A percentile compares a stretch with the other conserved stretches of the same genome.
Conservation (phyloP, 2,329 filamentous ascomycete genomes). For the Colletotrichum sublineola region DNA sequence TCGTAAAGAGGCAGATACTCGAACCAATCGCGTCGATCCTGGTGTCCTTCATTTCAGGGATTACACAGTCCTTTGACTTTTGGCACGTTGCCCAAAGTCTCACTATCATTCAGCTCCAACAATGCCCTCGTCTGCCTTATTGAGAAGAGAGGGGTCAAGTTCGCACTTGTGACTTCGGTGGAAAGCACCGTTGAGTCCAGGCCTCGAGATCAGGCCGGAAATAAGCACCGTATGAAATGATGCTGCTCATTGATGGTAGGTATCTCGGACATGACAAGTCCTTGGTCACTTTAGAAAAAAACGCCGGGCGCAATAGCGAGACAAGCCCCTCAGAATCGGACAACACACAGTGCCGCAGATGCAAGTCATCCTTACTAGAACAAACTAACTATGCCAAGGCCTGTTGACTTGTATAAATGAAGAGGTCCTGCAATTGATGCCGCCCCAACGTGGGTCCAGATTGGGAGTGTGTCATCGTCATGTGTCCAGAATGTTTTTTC, state of each 20-base stretch:
- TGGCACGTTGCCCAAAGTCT: not conserved
- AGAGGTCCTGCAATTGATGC: not conserved
- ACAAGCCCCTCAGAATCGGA: not conserved
- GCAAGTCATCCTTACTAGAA: constrained; percentile 11
- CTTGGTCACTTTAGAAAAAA: not conserved
- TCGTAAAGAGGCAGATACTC: not conserved
- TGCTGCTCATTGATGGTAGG: not conserved
- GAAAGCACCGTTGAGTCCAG: not conserved
- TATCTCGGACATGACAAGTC: not conserved
- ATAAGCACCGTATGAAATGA: not conserved
- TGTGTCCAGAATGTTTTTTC: constrained; percentile 5
- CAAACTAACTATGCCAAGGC: not conserved
- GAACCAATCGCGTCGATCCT: not conserved
- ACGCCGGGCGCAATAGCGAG: not conserved
- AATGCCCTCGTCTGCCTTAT: constrained; percentile 8
- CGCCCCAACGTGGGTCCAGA: not conserved
- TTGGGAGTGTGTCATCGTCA: constrained; percentile 10
- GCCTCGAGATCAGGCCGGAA: not conserved
- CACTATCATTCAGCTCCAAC: not conserved
- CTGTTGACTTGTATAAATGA: constrained; percentile 1
- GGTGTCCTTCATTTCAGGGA: not conserved
- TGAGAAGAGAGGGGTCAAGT: not conserved
- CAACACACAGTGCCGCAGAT: not conserved
- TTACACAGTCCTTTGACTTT: not conserved
- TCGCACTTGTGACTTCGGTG: not conserved